Evolutionary conservation across 208 protist species (phyloP), one percentile per base, ranked within the genome.

Genomic region (Blastocrithidia nonstop): DNA sequence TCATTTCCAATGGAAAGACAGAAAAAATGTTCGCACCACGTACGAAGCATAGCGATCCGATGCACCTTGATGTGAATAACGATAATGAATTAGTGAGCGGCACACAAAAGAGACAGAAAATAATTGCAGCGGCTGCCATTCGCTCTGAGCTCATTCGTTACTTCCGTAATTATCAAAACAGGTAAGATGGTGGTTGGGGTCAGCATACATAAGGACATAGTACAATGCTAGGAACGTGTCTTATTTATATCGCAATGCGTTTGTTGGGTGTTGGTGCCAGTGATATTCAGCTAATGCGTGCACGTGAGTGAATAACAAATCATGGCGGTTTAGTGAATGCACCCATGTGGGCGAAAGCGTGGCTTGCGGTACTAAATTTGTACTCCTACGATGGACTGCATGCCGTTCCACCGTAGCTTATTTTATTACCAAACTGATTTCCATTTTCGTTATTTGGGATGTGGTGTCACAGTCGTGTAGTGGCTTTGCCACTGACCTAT

Each of bases 321-420:
- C 60, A 89, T 24, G 88, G 79, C 48, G 92, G 95, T 20, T 87
- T 73, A 6, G 39, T 81, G 24, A 80, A 65, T 31, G 96, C 92
- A 15, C 92, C 94, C 17, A 91, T 88, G 46, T 98, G 96, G 96
- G 96, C 94, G 19, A 98, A 97, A 60, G 87, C 97, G 16, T 98
- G 93, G 89, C 66, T 98, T 24, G 71, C 73, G 38, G 66, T 87
- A 32, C 58, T 97, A 4, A 80, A 81, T 47, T 45, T 97, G 9
- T 97, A 89, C 65, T 61, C 68, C 29, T 98, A 89, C 83, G 75
- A 95, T 4, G 94, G 93, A 20, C 54, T 96, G n/a, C 76, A 93
- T 55, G 80, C 93, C 13, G 54, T 98, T 15, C 76, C 87, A 22
- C 92, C 92, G 25, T 95, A 98, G 74, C 61, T 97, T 46, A 86